Percentiles rank a stretch among this genome's conserved stretches.
Evolutionary conservation across 768 basidiomycete species (phyloP).

Genomic region (Rhizopogon vulgaris): DNA sequence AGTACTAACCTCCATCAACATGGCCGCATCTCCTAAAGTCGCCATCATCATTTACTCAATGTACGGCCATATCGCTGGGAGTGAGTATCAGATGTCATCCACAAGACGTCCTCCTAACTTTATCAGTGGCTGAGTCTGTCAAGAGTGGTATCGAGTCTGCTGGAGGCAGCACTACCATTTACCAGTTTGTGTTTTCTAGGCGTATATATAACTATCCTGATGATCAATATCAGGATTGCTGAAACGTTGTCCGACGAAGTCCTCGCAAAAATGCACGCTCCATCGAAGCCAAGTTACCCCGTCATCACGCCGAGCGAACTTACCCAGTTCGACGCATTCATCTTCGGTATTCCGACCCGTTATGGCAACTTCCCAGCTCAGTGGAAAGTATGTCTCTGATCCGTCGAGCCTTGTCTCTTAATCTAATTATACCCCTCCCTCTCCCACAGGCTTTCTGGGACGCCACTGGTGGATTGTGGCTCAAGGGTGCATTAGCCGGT

Average conservation of each 20-base stretch:
- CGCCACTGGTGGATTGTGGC: slow-evolving; percentile 64
- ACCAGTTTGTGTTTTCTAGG: slow-evolving; percentile 37
- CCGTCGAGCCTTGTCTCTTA: not conserved
- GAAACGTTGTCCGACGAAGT: slow-evolving; percentile 75
- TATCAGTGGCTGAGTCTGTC: slow-evolving; percentile 54
- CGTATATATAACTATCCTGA: not conserved
- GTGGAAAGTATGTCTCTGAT: slow-evolving; percentile 50
- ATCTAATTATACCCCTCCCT: slow-evolving; percentile 2
- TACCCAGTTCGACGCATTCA: slow-evolving; percentile 57
- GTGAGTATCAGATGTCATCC: slow-evolving; percentile 33
- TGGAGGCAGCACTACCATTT: slow-evolving; percentile 47
- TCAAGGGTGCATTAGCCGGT: slow-evolving; percentile 51
- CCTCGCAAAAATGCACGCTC: slow-evolving; percentile 62
- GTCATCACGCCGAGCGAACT: slow-evolving; percentile 53
- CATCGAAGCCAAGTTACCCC: slow-evolving; percentile 68
- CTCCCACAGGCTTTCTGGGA: slow-evolving; percentile 64
- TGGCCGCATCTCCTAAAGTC: slow-evolving; percentile 44
- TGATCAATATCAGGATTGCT: slow-evolving; percentile 43
- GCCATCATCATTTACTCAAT: slow-evolving; percentile 71
- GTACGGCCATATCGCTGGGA: slow-evolving; percentile 66
- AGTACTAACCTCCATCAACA: slow-evolving; percentile 11
- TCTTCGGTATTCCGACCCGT: slow-evolving; percentile 76
- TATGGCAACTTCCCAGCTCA: slow-evolving; percentile 79
- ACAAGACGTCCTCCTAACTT: slow-evolving; percentile 4
- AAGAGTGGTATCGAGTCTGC: slow-evolving; percentile 39